Percentiles rank a stretch among this genome's conserved stretches.
phyloP scores from a whole-genome alignment of 495 filamentous ascomycete genomes.

The Neurospora sp. region DNA sequence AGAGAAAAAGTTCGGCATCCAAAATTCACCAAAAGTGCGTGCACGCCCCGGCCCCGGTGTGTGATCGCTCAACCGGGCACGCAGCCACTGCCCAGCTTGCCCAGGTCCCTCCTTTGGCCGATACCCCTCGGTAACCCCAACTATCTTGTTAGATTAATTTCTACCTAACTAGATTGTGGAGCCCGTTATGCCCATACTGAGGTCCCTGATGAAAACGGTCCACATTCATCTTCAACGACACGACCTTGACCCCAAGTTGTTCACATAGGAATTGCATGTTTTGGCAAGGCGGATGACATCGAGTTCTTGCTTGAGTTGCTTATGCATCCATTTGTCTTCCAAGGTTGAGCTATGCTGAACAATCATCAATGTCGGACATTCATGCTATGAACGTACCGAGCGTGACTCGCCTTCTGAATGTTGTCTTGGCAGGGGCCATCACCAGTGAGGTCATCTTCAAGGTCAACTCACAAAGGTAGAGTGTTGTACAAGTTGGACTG shows the following conservation, averaged over 20 bases:
- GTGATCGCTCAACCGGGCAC: neutral
- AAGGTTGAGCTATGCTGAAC: neutral
- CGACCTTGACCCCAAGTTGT: neutral
- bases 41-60: neutral
- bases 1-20: conserved; percentile 21
- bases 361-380: neutral
- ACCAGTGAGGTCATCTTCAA: neutral
- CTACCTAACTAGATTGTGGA: neutral
- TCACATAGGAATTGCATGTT: neutral
- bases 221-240: neutral
- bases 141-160: neutral
- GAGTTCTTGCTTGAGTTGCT: neutral
- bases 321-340: neutral
- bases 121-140: neutral
- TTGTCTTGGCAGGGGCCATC: neutral
- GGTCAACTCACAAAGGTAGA: neutral
- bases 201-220: neutral
- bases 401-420: neutral
- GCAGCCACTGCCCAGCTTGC: neutral
- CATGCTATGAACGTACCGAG: neutral
- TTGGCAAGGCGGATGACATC: neutral
- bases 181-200: neutral
- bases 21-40: conserved; percentile 14
- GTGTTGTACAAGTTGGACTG: neutral
- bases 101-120: neutral